Percentiles rank a stretch among this genome's conserved stretches.
These are phyloP conservation scores for Ophiostoma triangulosporum DNA, from an alignment of 2,329 filamentous ascomycete species.

Conservation along the genomic window DNA sequence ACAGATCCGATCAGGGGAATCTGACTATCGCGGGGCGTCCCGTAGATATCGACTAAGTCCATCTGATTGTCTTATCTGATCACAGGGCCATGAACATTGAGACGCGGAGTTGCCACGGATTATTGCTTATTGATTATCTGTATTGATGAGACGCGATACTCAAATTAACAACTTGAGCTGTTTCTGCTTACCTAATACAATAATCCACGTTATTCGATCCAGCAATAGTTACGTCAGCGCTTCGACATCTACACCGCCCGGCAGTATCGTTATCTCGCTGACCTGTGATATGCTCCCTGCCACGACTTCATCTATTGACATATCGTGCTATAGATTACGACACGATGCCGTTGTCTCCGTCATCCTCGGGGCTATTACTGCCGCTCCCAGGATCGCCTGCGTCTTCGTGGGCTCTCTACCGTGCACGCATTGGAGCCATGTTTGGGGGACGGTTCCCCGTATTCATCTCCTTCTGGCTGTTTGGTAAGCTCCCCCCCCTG, in stretches of 20 bases:
- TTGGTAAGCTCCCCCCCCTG: constrained; percentile 46
- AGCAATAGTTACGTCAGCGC: background rate
- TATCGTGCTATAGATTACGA: background rate
- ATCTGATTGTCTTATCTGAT: no score
- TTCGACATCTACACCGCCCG: constrained; percentile 7
- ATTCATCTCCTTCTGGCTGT: constrained; percentile 78
- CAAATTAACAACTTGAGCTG: no score
- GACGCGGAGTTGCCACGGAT: no score
- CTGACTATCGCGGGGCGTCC: no score
- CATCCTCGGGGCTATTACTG: constrained; percentile 31
- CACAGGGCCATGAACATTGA: no score
- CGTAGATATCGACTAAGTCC: no score
- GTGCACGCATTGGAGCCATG: constrained; percentile 46
- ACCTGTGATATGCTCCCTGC: no score
- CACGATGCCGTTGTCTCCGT: constrained; percentile 25
- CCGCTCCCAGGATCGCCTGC: constrained; percentile 44
- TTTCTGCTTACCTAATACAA: no score
- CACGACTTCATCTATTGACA: background rate
- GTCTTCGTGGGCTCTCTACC: constrained; percentile 63
- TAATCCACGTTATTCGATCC: no score
- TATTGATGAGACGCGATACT: no score
- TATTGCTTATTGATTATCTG: no score
- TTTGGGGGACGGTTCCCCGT: constrained; percentile 57
- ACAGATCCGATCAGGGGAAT: no score
- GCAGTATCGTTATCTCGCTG: constrained; percentile 12